Evolutionary conservation across 108 stramenopile genomes (phyloP).

Genomic region (Pelagomonas calceolata): DNA sequence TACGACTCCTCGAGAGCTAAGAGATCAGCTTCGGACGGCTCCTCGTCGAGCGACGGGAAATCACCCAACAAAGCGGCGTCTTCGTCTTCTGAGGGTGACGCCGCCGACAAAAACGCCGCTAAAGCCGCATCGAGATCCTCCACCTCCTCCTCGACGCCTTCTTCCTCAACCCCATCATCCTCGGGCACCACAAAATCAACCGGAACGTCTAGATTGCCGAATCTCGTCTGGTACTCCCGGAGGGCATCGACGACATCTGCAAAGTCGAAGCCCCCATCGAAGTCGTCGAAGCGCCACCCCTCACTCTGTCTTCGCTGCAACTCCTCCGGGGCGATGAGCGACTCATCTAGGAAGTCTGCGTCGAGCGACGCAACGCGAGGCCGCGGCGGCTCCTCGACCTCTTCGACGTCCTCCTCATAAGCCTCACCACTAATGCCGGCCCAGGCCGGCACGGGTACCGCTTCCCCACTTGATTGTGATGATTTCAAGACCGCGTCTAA

Average conservation of each 20-base stretch:
- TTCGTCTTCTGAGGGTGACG: background rate
- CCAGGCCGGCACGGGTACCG: too few relatives aligned
- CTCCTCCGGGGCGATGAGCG: background rate
- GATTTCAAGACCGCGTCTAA: too few relatives aligned
- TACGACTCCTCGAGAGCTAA: background rate
- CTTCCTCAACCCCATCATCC: constrained; percentile 38
- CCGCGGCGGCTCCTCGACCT: background rate
- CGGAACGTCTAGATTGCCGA: constrained; percentile 35
- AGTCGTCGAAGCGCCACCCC: constrained; percentile 70
- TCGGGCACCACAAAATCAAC: constrained; percentile 52
- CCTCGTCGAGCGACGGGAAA: too few relatives aligned
- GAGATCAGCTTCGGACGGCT: background rate
- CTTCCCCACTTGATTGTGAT: too few relatives aligned
- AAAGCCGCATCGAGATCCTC: background rate
- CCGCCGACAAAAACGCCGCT: background rate
- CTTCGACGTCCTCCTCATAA: background rate
- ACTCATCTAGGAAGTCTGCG: background rate
- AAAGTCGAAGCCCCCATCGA: constrained; percentile 68
- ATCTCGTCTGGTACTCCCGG: constrained; percentile 53
- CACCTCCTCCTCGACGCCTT: constrained; percentile 18
- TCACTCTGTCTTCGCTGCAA: background rate
- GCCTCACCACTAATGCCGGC: background rate
- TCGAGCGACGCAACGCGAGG: background rate
- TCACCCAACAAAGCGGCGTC: too few relatives aligned
- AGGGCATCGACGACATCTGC: constrained; percentile 76